Conservation (phyloP, 257 asterid species). For the Solanum pinnatisectum region DNA sequence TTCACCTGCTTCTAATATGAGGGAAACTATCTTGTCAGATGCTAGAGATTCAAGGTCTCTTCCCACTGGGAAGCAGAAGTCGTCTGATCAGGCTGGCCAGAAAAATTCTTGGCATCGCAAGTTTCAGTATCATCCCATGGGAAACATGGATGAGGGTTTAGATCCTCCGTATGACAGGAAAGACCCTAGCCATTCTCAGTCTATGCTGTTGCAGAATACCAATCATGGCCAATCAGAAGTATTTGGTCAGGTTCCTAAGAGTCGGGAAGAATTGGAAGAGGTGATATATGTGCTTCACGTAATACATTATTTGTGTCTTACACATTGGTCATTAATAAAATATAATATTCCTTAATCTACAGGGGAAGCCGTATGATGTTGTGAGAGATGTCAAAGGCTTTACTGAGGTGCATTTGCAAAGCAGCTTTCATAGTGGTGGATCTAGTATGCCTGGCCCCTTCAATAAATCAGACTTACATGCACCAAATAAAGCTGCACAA, state of each 20-base stretch:
- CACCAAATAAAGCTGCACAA: conserved; percentile 31
- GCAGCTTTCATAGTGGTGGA: conserved; percentile 23
- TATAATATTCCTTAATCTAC: conserved; percentile 9
- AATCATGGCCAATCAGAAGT: conserved; percentile 45
- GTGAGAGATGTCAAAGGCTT: conserved; percentile 33
- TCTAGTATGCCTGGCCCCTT: conserved; percentile 28
- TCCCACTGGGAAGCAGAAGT: conserved; percentile 49
- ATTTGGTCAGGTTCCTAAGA: conserved; percentile 38
- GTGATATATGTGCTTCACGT: conserved; percentile 15
- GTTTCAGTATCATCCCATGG: conserved; percentile 92
- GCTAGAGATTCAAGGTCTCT: conserved; percentile 42
- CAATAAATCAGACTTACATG: conserved; percentile 29
- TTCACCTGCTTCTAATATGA: conserved; percentile 33
- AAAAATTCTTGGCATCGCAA: conserved; percentile 42
- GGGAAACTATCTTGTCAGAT: conserved; percentile 44
- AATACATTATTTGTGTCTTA: background rate
- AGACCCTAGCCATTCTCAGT: conserved; percentile 33
- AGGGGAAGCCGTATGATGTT: conserved; percentile 46
- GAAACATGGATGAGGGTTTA: conserved; percentile 54
- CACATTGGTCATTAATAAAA: background rate
- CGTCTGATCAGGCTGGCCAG: conserved; percentile 33
- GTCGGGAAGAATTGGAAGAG: conserved; percentile 32
- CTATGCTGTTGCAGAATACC: conserved; percentile 9
- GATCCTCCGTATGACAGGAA: conserved; percentile 36
- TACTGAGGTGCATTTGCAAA: conserved; percentile 30